phyloP scores from a whole-genome alignment of 805 yeast genomes.

The Isabelozyma pseudorhagii region DNA sequence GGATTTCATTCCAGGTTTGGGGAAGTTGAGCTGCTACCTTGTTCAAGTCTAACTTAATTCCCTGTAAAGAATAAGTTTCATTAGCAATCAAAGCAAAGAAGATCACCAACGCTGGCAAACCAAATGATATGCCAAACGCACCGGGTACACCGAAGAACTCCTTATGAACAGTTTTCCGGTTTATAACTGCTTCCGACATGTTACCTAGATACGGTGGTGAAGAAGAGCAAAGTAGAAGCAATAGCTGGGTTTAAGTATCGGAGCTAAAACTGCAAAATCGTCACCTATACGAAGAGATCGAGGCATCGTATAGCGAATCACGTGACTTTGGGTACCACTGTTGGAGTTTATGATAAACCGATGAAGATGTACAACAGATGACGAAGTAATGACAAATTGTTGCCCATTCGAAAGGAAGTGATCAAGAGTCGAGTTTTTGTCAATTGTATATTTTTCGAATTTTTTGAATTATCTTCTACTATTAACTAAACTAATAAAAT shows the following conservation, averaged over 20 bases:
- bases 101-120: conserved; percentile 63
- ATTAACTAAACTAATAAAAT: too few species aligned
- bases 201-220: not conserved
- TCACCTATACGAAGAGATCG: not conserved
- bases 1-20: conserved; percentile 13
- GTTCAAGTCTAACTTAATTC: conserved; percentile 41
- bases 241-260: not conserved
- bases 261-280: not conserved
- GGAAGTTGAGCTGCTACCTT: conserved; percentile 37
- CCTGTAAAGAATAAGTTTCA: conserved; percentile 51
- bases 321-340: too few species aligned
- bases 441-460: too few species aligned
- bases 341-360: too few species aligned
- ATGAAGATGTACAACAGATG: too few species aligned
- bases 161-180: conserved; percentile 66
- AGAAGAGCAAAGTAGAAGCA: not conserved
- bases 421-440: too few species aligned
- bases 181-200: conserved; percentile 33
- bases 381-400: too few species aligned
- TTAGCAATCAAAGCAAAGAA: conserved; percentile 62
- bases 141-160: conserved; percentile 85
- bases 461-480: too few species aligned
- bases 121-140: conserved; percentile 59
- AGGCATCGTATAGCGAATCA: too few species aligned
- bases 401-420: too few species aligned